Conservation (phyloP, 768 basidiomycete genomes). For the Boletellus emodensis region DNA sequence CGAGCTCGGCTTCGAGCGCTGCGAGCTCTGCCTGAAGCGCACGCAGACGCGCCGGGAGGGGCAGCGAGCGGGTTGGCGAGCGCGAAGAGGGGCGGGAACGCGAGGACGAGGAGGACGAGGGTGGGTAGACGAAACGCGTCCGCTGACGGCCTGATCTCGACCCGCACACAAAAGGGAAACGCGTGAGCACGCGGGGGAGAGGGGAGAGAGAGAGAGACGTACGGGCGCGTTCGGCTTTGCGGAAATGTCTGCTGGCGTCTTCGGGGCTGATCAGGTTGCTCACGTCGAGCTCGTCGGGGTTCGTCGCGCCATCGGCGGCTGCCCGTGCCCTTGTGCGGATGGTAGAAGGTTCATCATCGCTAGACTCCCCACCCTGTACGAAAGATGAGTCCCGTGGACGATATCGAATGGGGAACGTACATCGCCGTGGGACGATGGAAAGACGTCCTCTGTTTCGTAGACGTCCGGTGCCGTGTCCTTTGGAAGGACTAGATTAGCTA, state of each 20-base stretch:
- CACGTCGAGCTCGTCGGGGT: conserved; percentile 66
- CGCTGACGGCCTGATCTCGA: conserved; percentile 42
- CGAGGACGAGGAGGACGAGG: conserved; percentile 40
- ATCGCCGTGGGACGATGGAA: conserved; percentile 48
- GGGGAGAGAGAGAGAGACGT: conserved; percentile 13
- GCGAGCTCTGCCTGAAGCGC: conserved; percentile 73
- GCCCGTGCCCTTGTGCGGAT: conserved; percentile 28
- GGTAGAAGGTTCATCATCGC: conserved; percentile 59
- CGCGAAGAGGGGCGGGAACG: conserved; percentile 37
- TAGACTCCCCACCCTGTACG: conserved; percentile 55
- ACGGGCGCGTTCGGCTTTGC: conserved; percentile 67
- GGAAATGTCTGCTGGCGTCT: conserved; percentile 67
- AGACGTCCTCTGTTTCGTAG: conserved; percentile 85
- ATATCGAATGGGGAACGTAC: conserved; percentile 36
- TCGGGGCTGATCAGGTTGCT: conserved; percentile 59
- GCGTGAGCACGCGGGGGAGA: background rate
- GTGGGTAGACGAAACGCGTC: conserved; percentile 65
- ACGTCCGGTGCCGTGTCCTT: conserved; percentile 91
- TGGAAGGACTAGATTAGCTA: conserved; percentile 3
- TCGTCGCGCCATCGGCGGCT: conserved; percentile 35
- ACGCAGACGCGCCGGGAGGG: conserved; percentile 58
- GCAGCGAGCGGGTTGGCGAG: conserved; percentile 32
- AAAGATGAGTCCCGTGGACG: conserved; percentile 7
- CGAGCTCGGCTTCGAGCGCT: conserved; percentile 77
- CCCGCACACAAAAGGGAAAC: background rate